Base-by-base conservation (phyloP, 73 alveolate species). In the Paramecium pentaurelia region DNA sequence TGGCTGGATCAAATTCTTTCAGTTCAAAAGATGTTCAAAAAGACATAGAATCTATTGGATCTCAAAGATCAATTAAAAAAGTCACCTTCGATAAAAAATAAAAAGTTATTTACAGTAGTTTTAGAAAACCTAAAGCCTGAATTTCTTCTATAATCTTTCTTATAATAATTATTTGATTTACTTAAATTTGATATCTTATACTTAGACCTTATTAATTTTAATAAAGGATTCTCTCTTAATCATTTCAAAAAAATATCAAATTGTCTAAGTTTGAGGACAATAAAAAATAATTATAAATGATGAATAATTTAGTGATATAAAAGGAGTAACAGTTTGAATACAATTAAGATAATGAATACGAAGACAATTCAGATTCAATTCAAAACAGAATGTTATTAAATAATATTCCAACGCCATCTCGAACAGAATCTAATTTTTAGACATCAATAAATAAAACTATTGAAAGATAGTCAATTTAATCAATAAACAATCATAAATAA, bases 41-140 rank as follows among this genome's bases (percentile, higher is more conserved):
- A 54, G 70, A 54, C 32, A 18, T 6, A 4, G 70, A 54, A 22
- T 54, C 70, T 54, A 18, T 54, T 16, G 84, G 84, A 32, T 64
- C 84, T 1, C 22, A 64, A 34, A 64, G 84, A 64, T 64, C 84
- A 10, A 64, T 64, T 64, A 64, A 64, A 64, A 64, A 64, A 9
- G 84, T 64, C 30, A 64, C 84, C 12, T 64, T 64, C 30, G 84
- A 64, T 64, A 64, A 64, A 64, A 64, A 64, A 64, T 34, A 64
- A 64, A 64, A 64, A 32, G 84, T 28, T 64, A 34, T 64, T 2
- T 64, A 64, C 49, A 64, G 84, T 34, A 64, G 84, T 64, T 64
- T 64, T 64, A 64, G 84, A 64, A 64, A 64, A 64, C 84, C 84
- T 12, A 64, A 64, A 64, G 84, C 84, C 22, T 64, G 84, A 64